These are phyloP conservation scores for Nannochloropsis salina DNA, from an alignment of 108 stramenopile genomes.

Conservation along the genomic window DNA sequence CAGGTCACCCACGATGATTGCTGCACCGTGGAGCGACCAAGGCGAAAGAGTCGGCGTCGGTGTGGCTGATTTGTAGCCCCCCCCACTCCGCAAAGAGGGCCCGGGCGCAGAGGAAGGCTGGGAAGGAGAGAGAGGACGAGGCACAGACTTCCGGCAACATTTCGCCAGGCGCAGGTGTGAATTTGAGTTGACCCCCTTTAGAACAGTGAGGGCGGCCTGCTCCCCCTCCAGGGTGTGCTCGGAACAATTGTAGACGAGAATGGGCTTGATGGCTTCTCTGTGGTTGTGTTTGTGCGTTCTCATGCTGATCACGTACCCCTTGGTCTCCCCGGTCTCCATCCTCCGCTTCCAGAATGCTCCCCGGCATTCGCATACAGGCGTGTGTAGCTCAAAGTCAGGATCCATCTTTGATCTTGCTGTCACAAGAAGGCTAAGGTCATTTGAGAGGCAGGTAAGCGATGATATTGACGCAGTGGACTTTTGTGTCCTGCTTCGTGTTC, in stretches of 20 bases:
- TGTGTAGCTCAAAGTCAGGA: background rate
- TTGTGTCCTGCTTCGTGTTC: no score
- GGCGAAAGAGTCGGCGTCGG: background rate
- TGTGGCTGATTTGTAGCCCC: background rate
- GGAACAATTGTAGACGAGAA: background rate
- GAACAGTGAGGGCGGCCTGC: background rate
- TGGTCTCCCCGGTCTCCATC: background rate
- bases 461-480: no score
- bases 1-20: background rate
- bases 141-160: background rate
- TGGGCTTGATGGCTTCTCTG: no score
- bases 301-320: no score
- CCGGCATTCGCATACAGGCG: background rate
- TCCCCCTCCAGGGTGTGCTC: background rate
- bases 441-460: no score
- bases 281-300: no score
- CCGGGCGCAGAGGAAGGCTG: background rate
- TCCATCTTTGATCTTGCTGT: no score
- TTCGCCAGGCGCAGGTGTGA: background rate
- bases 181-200: background rate
- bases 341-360: background rate
- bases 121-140: background rate
- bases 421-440: no score
- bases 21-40: conserved; percentile 15
- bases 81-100: background rate